These are phyloP conservation scores for Botryosphaeria dothidea DNA, from an alignment of 2,329 filamentous ascomycete genomes.

Conservation along the genomic window DNA sequence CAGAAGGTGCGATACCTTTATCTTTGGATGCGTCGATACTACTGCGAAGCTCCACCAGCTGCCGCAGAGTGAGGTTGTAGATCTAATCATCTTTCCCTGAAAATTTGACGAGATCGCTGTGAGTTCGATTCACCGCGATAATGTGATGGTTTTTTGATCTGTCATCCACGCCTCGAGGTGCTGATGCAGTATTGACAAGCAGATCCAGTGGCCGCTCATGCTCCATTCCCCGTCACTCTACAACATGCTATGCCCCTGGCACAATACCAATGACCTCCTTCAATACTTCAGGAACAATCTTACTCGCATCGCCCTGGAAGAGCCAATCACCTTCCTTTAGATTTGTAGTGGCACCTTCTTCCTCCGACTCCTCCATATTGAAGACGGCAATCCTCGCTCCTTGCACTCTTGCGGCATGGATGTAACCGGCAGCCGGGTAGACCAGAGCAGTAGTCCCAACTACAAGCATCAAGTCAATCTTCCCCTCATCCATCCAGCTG, in stretches of 20 bases:
- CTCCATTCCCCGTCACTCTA: no score
- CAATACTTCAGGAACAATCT: conserved; percentile 54
- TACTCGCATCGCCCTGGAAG: conserved; percentile 60
- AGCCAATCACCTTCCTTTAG: conserved; percentile 57
- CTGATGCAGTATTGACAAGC: no score
- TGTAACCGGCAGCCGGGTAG: conserved; percentile 26
- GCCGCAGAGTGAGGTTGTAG: no score
- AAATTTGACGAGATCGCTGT: no score
- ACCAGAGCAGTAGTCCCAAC: conserved; percentile 28
- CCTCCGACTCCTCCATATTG: conserved; percentile 23
- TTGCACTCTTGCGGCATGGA: conserved; percentile 24
- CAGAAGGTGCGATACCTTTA: no score
- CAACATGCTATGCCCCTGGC: neutral
- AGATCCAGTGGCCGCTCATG: no score
- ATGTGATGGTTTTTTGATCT: no score
- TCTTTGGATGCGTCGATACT: no score
- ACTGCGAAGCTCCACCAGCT: no score
- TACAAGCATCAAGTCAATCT: conserved; percentile 28
- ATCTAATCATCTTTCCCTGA: no score
- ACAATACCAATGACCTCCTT: conserved; percentile 17
- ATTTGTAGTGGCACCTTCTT: conserved; percentile 24
- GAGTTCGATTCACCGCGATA: no score
- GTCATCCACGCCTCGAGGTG: no score
- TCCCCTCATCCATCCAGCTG: conserved; percentile 17
- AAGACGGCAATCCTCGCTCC: conserved; percentile 27